These are phyloP conservation scores for Knoxia roxburghii DNA, from an alignment of 257 asterid species.

Conservation along the genomic window DNA sequence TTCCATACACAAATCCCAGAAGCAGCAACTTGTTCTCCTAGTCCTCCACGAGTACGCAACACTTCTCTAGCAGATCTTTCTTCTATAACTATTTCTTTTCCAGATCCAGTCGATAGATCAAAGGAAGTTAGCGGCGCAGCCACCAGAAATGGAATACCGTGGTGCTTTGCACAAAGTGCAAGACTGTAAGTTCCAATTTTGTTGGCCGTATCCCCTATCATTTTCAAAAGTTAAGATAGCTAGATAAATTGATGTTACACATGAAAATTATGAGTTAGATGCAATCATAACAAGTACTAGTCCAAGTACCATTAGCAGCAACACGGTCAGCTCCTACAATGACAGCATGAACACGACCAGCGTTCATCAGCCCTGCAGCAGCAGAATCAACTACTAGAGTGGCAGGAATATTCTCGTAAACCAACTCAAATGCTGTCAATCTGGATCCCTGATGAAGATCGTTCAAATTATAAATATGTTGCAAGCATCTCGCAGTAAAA, in stretches of 20 bases:
- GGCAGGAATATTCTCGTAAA: slow-evolving; percentile 87
- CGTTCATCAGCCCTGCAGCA: slow-evolving; percentile 87
- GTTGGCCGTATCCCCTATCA: slow-evolving; percentile 91
- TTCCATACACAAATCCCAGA: slow-evolving; percentile 95
- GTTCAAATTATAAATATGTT: slow-evolving; percentile 1
- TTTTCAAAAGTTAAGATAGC: slow-evolving; percentile 2
- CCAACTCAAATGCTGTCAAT: slow-evolving; percentile 90
- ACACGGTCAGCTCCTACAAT: slow-evolving; percentile 98
- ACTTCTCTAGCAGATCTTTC: slow-evolving; percentile 87
- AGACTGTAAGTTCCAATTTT: slow-evolving; percentile 97
- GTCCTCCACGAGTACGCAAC: slow-evolving; percentile 70
- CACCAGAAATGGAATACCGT: slow-evolving; percentile 76
- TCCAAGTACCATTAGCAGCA: slow-evolving; percentile 94
- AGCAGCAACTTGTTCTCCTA: slow-evolving; percentile 94
- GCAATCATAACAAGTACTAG: slow-evolving; percentile 1
- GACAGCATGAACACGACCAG: slow-evolving; percentile 74
- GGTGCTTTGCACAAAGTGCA: slow-evolving; percentile 76
- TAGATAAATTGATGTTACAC: not conserved
- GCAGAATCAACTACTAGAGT: slow-evolving; percentile 95
- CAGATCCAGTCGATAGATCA: slow-evolving; percentile 68
- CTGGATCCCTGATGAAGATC: slow-evolving; percentile 67
- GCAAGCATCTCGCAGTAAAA: slow-evolving; percentile 13
- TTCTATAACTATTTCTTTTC: slow-evolving; percentile 78
- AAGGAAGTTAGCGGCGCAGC: slow-evolving; percentile 93
- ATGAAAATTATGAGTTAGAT: not conserved